Conservation (phyloP, 1,284 basidiomycete species). For the Vanrija pseudolonga region DNA sequence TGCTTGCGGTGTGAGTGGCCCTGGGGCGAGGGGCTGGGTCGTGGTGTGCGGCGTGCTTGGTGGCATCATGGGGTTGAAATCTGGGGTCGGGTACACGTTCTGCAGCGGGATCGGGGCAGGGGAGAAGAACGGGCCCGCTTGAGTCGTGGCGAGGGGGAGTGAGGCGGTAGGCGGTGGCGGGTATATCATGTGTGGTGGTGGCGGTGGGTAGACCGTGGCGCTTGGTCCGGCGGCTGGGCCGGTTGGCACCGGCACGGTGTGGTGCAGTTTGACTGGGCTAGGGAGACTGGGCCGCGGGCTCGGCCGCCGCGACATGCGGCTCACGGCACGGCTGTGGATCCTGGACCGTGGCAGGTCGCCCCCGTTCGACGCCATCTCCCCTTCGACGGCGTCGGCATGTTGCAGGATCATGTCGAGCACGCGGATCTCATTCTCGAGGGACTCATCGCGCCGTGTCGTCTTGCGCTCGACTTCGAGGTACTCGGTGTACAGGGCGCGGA, state of each 20-base stretch:
- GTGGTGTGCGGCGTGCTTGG: neutral
- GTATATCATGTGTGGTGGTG: neutral
- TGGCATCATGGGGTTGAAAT: neutral
- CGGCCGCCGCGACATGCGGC: neutral
- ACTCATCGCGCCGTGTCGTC: slow-evolving; percentile 3
- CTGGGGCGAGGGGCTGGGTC: neutral
- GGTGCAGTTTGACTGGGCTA: neutral
- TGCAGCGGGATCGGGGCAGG: neutral
- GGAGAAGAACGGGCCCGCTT: neutral
- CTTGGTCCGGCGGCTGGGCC: too few relatives aligned
- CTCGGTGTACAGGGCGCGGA: slow-evolving; percentile 8
- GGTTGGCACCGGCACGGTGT: too few relatives aligned
- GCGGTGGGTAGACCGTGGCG: neutral
- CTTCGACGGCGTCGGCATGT: slow-evolving; percentile 12
- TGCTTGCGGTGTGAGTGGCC: neutral
- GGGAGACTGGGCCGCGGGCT: neutral
- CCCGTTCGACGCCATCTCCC: neutral
- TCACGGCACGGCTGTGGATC: neutral
- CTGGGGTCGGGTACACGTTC: neutral
- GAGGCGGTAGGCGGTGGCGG: neutral
- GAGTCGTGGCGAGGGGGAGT: neutral
- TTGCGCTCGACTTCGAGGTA: slow-evolving; percentile 15
- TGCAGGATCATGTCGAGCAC: slow-evolving; percentile 22
- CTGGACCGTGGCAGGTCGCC: neutral
- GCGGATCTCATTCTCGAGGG: slow-evolving; percentile 10